Percentiles rank a stretch among this genome's conserved stretches.
Conservation (phyloP, 257 asterid genomes). For the Paraleonurus japonicus region DNA sequence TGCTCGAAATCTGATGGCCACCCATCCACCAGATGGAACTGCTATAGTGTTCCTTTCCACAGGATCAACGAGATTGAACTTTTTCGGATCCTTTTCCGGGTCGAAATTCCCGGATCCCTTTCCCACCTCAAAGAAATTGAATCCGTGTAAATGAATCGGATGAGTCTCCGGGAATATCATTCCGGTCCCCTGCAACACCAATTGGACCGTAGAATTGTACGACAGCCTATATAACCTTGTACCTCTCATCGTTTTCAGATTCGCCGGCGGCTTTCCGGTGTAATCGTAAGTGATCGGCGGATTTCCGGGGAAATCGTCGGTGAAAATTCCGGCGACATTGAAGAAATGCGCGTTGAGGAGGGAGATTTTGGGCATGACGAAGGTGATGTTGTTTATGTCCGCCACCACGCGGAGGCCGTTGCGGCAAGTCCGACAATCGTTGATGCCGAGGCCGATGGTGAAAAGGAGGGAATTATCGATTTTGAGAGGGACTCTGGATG, state of each 20-base stretch:
- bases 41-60: slow-evolving; percentile 63
- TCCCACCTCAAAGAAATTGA: slow-evolving; percentile 52
- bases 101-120: slow-evolving; percentile 47
- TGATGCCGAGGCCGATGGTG: slow-evolving; percentile 53
- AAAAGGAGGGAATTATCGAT: slow-evolving; percentile 51
- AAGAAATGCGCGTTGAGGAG: slow-evolving; percentile 57
- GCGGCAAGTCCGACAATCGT: slow-evolving; percentile 38
- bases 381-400: slow-evolving; percentile 53
- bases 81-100: slow-evolving; percentile 35
- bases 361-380: slow-evolving; percentile 46
- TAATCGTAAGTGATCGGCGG: slow-evolving; percentile 41
- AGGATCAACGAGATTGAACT: slow-evolving; percentile 57
- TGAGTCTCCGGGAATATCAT: slow-evolving; percentile 55
- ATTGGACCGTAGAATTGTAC: slow-evolving; percentile 49
- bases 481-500: slow-evolving; percentile 40
- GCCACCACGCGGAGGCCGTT: slow-evolving; percentile 41
- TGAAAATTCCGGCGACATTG: slow-evolving; percentile 47
- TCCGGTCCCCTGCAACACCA: slow-evolving; percentile 56
- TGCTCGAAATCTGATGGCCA: slow-evolving; percentile 54
- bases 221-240: slow-evolving; percentile 49
- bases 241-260: slow-evolving; percentile 46
- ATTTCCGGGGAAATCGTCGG: slow-evolving; percentile 57
- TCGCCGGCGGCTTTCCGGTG: slow-evolving; percentile 47
- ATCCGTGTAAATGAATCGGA: slow-evolving; percentile 63
- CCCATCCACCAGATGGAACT: slow-evolving; percentile 65